phyloP scores from a whole-genome alignment of 2,329 filamentous ascomycete genomes.

The Neofusicoccum ribis region DNA sequence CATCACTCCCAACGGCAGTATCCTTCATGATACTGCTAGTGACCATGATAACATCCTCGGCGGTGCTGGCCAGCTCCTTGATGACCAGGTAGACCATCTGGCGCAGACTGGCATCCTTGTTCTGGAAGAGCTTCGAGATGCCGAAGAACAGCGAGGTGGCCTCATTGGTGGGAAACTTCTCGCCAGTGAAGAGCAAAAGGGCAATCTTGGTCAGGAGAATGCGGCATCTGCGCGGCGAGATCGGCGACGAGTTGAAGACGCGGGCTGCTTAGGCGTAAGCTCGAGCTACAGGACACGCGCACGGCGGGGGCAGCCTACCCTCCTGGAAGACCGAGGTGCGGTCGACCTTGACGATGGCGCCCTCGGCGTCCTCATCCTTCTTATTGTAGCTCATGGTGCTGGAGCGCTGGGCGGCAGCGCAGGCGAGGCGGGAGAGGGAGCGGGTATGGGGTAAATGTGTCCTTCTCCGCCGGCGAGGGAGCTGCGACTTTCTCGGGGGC shows the following conservation, averaged over 20 bases:
- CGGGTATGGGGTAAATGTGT: conserved; percentile 20
- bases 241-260: conserved; percentile 95
- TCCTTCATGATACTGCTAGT: conserved; percentile 99
- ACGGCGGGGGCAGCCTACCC: conserved; percentile 60
- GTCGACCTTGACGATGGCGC: conserved; percentile 93
- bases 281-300: conserved; percentile 34
- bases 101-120: conserved; percentile 95
- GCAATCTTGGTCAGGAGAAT: conserved; percentile 97
- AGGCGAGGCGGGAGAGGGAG: background rate
- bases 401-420: conserved; percentile 8
- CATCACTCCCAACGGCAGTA: conserved; percentile 90
- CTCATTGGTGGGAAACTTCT: conserved; percentile 96
- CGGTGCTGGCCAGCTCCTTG: conserved; percentile 93
- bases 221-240: conserved; percentile 95
- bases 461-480: conserved; percentile 8
- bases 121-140: conserved; percentile 97
- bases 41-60: conserved; percentile 99
- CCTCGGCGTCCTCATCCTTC: conserved; percentile 97
- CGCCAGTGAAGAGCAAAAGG: conserved; percentile 92
- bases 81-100: conserved; percentile 99
- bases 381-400: conserved; percentile 88
- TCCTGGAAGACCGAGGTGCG: conserved; percentile 98
- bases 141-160: conserved; percentile 98
- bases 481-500: background rate
- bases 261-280: conserved; percentile 64